Evolutionary conservation across 306 rosid genomes (phyloP).

Genomic region (Trifolium subterraneum): DNA sequence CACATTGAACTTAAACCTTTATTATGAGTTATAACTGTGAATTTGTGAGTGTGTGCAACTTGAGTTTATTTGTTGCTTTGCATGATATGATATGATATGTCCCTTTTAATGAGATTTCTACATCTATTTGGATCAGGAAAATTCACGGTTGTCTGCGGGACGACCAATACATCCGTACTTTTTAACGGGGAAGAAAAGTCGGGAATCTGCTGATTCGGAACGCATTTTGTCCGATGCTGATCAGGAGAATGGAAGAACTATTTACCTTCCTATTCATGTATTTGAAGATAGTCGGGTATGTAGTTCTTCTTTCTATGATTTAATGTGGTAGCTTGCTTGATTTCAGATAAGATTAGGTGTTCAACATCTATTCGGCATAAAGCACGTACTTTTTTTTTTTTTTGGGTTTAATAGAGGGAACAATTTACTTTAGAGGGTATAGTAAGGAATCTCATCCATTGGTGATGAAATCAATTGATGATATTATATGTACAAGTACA

Average conservation of each 20-base stretch:
- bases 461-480: neutral
- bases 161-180: slow-evolving; percentile 77
- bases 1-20: neutral
- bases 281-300: slow-evolving; percentile 68
- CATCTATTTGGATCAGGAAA: slow-evolving; percentile 59
- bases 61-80: neutral
- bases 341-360: slow-evolving; percentile 10
- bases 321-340: slow-evolving; percentile 17
- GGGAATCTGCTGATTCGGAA: slow-evolving; percentile 45
- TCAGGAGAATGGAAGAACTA: slow-evolving; percentile 39
- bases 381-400: neutral
- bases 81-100: neutral
- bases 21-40: neutral
- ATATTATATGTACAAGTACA: neutral
- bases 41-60: neutral
- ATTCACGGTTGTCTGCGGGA: slow-evolving; percentile 72
- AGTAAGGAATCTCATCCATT: neutral
- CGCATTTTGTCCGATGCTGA: slow-evolving; percentile 24
- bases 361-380: neutral
- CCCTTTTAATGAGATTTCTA: slow-evolving; percentile 27
- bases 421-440: slow-evolving; percentile 6
- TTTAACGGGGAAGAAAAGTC: slow-evolving; percentile 53
- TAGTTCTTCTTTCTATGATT: slow-evolving; percentile 18
- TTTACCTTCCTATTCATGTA: slow-evolving; percentile 65
- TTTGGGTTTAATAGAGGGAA: slow-evolving; percentile 3